These are phyloP conservation scores for Hymenoscyphus linearis DNA, from an alignment of 2,329 filamentous ascomycete species.

Conservation along the genomic window DNA sequence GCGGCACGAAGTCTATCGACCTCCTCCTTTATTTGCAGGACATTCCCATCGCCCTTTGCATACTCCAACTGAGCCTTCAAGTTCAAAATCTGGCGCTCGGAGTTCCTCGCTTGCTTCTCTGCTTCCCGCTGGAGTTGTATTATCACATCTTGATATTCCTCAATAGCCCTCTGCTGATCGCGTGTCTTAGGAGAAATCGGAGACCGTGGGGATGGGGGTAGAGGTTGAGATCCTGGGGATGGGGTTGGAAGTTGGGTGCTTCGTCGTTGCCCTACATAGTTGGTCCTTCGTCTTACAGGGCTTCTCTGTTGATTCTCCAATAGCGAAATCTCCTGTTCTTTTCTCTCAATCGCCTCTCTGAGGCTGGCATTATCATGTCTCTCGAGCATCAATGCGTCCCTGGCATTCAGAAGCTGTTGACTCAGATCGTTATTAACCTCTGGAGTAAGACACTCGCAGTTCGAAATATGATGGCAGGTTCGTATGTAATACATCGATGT, in stretches of 20 bases:
- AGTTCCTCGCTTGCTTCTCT: not conserved
- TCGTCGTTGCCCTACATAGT: too few relatives aligned
- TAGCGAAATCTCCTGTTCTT: not conserved
- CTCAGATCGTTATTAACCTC: not conserved
- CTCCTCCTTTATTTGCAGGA: not conserved
- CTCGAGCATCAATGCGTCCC: not conserved
- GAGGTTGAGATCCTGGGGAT: too few relatives aligned
- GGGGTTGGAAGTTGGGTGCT: too few relatives aligned
- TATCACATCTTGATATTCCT: not conserved
- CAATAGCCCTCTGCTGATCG: not conserved
- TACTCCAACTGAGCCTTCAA: slow-evolving; percentile 4
- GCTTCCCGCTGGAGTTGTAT: not conserved
- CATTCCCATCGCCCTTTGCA: slow-evolving; percentile 1
- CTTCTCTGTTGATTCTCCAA: too few relatives aligned
- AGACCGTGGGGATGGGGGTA: not conserved
- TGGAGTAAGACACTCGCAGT: not conserved
- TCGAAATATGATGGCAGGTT: slow-evolving; percentile 3
- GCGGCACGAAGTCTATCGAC: not conserved
- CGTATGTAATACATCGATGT: not conserved
- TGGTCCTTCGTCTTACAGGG: too few relatives aligned
- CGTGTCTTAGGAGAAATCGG: not conserved
- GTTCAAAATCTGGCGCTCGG: not conserved
- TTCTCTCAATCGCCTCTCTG: not conserved
- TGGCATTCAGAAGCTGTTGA: too few relatives aligned
- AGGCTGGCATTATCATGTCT: not conserved